These are phyloP conservation scores for Litchi chinensis DNA, from an alignment of 345 rosid genomes.

Conservation along the genomic window DNA sequence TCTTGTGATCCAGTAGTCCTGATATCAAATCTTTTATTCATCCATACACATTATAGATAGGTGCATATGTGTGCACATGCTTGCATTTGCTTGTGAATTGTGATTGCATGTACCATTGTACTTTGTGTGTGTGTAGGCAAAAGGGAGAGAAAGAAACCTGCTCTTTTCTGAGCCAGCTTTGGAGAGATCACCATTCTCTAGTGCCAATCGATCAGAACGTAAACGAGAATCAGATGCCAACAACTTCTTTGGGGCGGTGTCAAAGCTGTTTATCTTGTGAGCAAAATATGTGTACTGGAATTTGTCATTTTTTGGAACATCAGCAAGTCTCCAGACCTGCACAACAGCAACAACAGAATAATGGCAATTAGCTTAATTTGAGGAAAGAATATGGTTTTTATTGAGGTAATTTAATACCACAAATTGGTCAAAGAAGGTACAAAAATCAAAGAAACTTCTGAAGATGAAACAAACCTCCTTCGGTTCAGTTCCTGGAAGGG, in stretches of 20 bases:
- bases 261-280: slow-evolving; percentile 85
- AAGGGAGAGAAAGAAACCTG: slow-evolving; percentile 44
- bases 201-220: slow-evolving; percentile 81
- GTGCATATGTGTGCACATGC: background rate
- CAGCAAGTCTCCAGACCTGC: slow-evolving; percentile 79
- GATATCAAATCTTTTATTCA: background rate
- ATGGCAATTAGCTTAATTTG: background rate
- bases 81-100: background rate
- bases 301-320: slow-evolving; percentile 73
- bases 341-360: background rate
- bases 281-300: slow-evolving; percentile 79
- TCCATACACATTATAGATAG: background rate
- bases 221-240: slow-evolving; percentile 83
- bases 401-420: background rate
- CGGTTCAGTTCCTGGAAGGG: slow-evolving; percentile 71
- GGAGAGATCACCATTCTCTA: slow-evolving; percentile 72
- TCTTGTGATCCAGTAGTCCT: background rate
- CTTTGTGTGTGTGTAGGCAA: background rate
- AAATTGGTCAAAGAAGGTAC: slow-evolving; percentile 2
- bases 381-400: background rate
- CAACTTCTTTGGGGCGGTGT: slow-evolving; percentile 80
- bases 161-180: slow-evolving; percentile 78
- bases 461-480: slow-evolving; percentile 53
- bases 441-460: slow-evolving; percentile 7
- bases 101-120: no score